Conservation (phyloP, 2,329 filamentous ascomycete genomes). For the Pseudogymnoascus sp. region DNA sequence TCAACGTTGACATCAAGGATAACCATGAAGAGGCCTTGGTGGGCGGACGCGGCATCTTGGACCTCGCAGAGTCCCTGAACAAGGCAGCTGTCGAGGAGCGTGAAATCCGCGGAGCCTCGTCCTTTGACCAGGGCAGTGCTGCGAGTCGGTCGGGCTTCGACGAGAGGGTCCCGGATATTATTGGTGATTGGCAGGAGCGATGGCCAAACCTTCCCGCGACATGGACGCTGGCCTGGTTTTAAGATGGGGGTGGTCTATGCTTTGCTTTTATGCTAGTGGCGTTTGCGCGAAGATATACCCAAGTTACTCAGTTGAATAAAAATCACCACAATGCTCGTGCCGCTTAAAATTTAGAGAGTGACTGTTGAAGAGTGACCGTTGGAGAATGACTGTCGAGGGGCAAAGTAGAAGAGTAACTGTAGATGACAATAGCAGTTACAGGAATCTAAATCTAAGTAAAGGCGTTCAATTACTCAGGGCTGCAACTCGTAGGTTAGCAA, state of each 20-base stretch:
- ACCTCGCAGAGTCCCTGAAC: constrained; percentile 80
- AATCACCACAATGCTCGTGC: too few species aligned
- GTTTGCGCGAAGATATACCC: constrained; percentile 5
- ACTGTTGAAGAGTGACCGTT: too few species aligned
- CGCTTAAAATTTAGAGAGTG: too few species aligned
- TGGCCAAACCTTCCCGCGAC: constrained; percentile 87
- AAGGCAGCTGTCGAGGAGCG: constrained; percentile 70
- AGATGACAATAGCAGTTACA: too few species aligned
- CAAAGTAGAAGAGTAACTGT: too few species aligned
- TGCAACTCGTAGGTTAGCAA: too few species aligned
- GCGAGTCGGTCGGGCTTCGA: constrained; percentile 72
- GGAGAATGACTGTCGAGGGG: too few species aligned
- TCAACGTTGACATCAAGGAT: constrained; percentile 97
- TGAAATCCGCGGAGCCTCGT: constrained; percentile 50
- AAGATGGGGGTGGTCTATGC: constrained; percentile 21
- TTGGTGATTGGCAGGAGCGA: constrained; percentile 87
- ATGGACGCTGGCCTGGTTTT: constrained; percentile 96
- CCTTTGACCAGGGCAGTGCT: constrained; percentile 62
- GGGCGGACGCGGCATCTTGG: constrained; percentile 83
- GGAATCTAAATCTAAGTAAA: too few species aligned
- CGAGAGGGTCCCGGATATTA: constrained; percentile 82
- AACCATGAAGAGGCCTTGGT: constrained; percentile 94
- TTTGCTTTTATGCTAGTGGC: neutral
- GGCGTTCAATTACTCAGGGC: too few species aligned
- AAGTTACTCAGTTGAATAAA: neutral